Conservation (phyloP, 1,284 basidiomycete species). For the Ustilago xerochloae region DNA sequence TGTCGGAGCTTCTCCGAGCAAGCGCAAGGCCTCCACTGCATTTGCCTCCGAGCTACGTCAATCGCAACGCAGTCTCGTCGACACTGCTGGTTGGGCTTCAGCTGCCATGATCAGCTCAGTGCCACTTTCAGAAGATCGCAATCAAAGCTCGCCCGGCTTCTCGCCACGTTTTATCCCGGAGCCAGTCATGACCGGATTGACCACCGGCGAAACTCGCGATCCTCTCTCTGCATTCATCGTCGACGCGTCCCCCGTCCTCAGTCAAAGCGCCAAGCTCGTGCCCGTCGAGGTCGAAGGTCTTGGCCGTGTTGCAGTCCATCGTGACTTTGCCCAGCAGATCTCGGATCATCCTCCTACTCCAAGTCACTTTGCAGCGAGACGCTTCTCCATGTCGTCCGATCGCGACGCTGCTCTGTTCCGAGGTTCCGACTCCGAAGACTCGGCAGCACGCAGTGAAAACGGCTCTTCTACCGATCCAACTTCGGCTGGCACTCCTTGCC, state of each 20-base stretch:
- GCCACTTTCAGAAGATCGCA: constrained; percentile 24
- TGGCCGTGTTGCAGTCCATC: constrained; percentile 47
- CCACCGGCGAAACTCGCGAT: constrained; percentile 28
- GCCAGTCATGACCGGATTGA: constrained; percentile 21
- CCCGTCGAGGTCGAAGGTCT: constrained; percentile 48
- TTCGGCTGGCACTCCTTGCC: constrained; percentile 44
- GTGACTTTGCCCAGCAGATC: constrained; percentile 46
- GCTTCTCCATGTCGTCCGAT: constrained; percentile 27
- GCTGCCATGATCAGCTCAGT: constrained; percentile 50
- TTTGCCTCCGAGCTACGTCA: constrained; percentile 41
- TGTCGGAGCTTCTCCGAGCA: constrained; percentile 26
- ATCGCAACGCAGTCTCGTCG: constrained; percentile 48
- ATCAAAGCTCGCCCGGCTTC: constrained; percentile 37
- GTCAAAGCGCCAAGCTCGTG: constrained; percentile 35
- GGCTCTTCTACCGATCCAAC: constrained; percentile 47
- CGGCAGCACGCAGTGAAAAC: constrained; percentile 42
- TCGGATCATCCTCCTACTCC: constrained; percentile 29
- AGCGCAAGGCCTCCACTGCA: constrained; percentile 46
- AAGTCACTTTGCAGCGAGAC: constrained; percentile 7
- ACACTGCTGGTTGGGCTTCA: constrained; percentile 46
- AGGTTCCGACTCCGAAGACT: constrained; percentile 45
- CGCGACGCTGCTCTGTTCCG: constrained; percentile 28
- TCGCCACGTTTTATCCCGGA: constrained; percentile 31
- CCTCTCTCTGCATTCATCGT: constrained; percentile 33
- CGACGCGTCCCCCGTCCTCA: constrained; percentile 18